A percentile compares a stretch with the other conserved stretches of the same genome.
Evolutionary conservation across 2,329 filamentous ascomycete genomes (phyloP).

Genomic region (Phialophora chinensis): DNA sequence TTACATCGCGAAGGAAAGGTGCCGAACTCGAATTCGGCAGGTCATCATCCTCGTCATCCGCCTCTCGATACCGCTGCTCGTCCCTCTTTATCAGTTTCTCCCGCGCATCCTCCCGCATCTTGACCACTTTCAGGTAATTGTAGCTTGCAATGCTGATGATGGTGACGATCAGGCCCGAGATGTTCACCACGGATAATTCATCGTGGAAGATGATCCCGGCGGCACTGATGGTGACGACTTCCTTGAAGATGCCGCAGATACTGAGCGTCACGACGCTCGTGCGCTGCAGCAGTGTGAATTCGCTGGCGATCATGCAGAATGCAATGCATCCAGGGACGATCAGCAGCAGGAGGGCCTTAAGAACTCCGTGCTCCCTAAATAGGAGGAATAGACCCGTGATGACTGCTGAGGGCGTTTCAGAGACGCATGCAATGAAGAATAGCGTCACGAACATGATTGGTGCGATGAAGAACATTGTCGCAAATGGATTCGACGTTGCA

Average conservation of each 20-base stretch:
- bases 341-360: constrained; percentile 73
- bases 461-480: constrained; percentile 95
- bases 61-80: constrained; percentile 29
- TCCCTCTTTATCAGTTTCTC: constrained; percentile 46
- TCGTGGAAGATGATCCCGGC: constrained; percentile 90
- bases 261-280: constrained; percentile 95
- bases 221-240: constrained; percentile 92
- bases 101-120: constrained; percentile 80
- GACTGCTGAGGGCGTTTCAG: constrained; percentile 78
- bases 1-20: constrained; percentile 28
- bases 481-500: constrained; percentile 94
- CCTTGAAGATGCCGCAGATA: constrained; percentile 98
- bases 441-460: constrained; percentile 93
- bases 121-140: constrained; percentile 91
- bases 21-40: constrained; percentile 14
- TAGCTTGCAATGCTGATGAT: constrained; percentile 85
- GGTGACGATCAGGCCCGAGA: constrained; percentile 85
- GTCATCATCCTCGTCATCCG: constrained; percentile 16
- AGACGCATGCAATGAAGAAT: constrained; percentile 77
- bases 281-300: constrained; percentile 92
- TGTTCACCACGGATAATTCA: constrained; percentile 82
- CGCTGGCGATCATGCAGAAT: constrained; percentile 94
- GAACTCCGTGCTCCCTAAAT: constrained; percentile 68
- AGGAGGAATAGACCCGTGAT: constrained; percentile 69
- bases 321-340: constrained; percentile 90